Evolutionary conservation across 768 basidiomycete species (phyloP).

Genomic region (Lentinula sp.): DNA sequence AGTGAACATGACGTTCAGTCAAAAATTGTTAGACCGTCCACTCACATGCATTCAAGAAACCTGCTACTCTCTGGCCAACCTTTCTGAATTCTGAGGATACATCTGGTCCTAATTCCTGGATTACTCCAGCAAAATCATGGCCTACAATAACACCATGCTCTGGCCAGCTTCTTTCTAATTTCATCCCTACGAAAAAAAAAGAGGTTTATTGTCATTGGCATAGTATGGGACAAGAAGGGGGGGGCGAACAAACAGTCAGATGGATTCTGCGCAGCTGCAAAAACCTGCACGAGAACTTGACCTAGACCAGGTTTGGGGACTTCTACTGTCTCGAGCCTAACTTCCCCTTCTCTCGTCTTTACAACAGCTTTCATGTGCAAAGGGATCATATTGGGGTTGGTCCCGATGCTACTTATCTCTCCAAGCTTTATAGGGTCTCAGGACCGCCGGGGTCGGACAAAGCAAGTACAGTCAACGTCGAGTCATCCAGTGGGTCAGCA

Average conservation of each 20-base stretch:
- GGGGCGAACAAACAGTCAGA: slow-evolving; percentile 7
- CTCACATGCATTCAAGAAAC: slow-evolving; percentile 5
- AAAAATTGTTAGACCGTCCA: not conserved
- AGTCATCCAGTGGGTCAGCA: too few relatives aligned
- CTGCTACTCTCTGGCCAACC: slow-evolving; percentile 8
- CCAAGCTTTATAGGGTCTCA: not conserved
- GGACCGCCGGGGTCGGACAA: not conserved
- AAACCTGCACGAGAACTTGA: slow-evolving; percentile 10
- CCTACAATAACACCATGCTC: not conserved
- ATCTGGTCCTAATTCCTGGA: slow-evolving; percentile 7
- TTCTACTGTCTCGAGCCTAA: slow-evolving; percentile 1
- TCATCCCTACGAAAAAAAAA: slow-evolving; percentile 1
- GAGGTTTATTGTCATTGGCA: not conserved
- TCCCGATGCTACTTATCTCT: not conserved
- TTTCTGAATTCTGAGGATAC: not conserved
- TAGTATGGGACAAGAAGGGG: not conserved
- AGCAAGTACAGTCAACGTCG: not conserved
- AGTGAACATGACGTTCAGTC: not conserved
- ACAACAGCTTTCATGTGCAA: slow-evolving; percentile 9
- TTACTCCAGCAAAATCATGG: slow-evolving; percentile 9
- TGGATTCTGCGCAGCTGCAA: slow-evolving; percentile 11
- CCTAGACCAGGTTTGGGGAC: slow-evolving; percentile 7
- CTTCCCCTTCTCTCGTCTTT: not conserved
- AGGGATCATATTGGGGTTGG: not conserved
- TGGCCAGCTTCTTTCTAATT: not conserved